Percentiles rank a stretch among this genome's conserved stretches.
Evolutionary conservation across 2,329 filamentous ascomycete genomes (phyloP).

Genomic region (Purpureocillium lavendulum): DNA sequence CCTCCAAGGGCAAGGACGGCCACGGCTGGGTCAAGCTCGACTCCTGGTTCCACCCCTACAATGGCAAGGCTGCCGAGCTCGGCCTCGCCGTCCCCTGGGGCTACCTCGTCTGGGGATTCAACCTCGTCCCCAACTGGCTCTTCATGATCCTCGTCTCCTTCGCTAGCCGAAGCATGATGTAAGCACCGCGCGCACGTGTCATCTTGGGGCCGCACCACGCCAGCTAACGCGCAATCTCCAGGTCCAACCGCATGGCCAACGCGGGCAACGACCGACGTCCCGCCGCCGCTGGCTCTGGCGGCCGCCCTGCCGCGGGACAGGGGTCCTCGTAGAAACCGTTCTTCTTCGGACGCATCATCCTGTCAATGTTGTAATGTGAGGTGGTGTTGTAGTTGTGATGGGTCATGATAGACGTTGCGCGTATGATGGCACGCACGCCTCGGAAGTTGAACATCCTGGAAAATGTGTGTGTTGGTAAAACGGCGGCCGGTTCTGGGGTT

Average conservation of each 20-base stretch:
- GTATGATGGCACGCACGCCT: neutral
- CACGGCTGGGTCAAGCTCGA: conserved; percentile 43
- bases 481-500: neutral
- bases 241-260: conserved; percentile 26
- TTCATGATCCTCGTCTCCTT: conserved; percentile 73
- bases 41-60: conserved; percentile 68
- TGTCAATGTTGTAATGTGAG: no score
- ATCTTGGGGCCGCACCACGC: neutral
- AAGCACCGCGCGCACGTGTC: conserved; percentile 27
- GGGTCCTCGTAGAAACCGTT: conserved; percentile 1
- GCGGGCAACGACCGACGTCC: conserved; percentile 7
- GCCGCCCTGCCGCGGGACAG: conserved; percentile 2
- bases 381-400: no score
- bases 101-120: conserved; percentile 60
- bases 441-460: neutral
- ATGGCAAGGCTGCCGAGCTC: conserved; percentile 56
- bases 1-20: conserved; percentile 43
- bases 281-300: conserved; percentile 7
- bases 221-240: conserved; percentile 12
- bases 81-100: conserved; percentile 55
- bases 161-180: conserved; percentile 69
- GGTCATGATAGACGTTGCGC: neutral
- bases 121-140: conserved; percentile 62
- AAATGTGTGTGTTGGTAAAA: neutral
- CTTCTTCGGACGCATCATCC: neutral